Base-by-base conservation (phyloP, 225 moss, liverwort and hornwort species). In the Lunularia cruciata region DNA sequence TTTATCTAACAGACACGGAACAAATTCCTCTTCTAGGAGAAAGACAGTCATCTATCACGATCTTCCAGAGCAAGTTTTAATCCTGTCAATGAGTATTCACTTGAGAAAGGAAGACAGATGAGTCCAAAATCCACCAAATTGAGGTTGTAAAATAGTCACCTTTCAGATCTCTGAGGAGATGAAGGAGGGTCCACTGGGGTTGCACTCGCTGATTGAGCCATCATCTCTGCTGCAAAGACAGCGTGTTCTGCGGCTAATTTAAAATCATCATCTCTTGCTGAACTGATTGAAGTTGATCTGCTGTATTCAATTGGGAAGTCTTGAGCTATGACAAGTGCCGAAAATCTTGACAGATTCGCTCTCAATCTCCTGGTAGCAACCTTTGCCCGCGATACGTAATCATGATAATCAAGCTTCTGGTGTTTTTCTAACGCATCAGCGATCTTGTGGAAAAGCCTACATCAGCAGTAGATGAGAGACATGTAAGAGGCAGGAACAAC, bases 371-470 rank as follows among this genome's bases (percentile, higher is more conserved):
- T 19, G 7, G 78, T 78, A 18, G 82, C 82, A 1, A 42, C 27
- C 52, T 62, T 75, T 69, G 78, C 82, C 0, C 28, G 56, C 37
- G 51, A 22, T 8, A 78, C 78, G 43, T 78, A 56, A 9, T 12
- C 42, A 30, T 83, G 64, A 45, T 78, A 78, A 52, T 83, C 78
- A 38, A 63, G 48, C 49, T 63, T 78, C 47, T 75, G 75, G 42
- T 83, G 82, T 72, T 83, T 67, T 13, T 63, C 51, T 38, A 83
- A 49, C 0, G 71, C 82, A 43, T 83, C 82, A 14, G 75, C 82
- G 19, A 78, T 42, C 48, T 61, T 83, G 49, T 78, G 82, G 47
- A 83, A 83, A 47, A 83, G 69, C 78, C 82, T 83, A 78, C 68
- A 75, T 15, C 47, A 65, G 31, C 40, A 40, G 40, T n/a, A n/a